Percentiles rank a stretch among this genome's conserved stretches.
These are phyloP conservation scores for Vigna trinervia DNA, from an alignment of 306 rosid species.

Conservation along the genomic window DNA sequence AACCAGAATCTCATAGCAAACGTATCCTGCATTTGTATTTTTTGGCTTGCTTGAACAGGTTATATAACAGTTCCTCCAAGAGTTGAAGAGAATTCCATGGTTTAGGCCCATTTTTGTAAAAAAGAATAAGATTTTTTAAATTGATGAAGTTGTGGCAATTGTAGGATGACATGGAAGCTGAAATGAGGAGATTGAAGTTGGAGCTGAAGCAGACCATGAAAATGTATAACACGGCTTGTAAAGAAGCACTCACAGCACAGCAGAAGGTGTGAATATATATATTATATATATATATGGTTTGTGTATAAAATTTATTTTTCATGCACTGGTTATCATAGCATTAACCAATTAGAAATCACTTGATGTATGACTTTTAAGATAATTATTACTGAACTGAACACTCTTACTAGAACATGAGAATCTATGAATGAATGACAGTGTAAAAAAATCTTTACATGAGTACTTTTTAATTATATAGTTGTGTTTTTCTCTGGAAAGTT, in stretches of 20 bases:
- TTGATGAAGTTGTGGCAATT: constrained; percentile 31
- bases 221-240: constrained; percentile 94
- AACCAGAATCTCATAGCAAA: background rate
- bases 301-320: background rate
- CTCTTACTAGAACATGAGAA: background rate
- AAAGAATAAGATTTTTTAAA: background rate
- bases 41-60: background rate
- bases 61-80: background rate
- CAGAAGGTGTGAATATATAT: constrained; percentile 62
- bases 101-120: constrained; percentile 7
- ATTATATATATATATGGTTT: background rate
- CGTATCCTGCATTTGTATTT: background rate
- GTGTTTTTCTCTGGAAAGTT: constrained; percentile 8
- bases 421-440: background rate
- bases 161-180: constrained; percentile 90
- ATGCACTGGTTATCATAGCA: background rate
- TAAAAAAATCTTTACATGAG: background rate
- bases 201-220: constrained; percentile 98
- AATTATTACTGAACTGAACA: background rate
- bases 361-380: background rate
- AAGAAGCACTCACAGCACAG: constrained; percentile 90
- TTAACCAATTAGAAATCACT: background rate
- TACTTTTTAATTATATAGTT: background rate
- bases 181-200: constrained; percentile 89
- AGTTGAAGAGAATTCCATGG: background rate